Base-by-base conservation (phyloP, 768 basidiomycete genomes). In the Royoungia palumana region DNA sequence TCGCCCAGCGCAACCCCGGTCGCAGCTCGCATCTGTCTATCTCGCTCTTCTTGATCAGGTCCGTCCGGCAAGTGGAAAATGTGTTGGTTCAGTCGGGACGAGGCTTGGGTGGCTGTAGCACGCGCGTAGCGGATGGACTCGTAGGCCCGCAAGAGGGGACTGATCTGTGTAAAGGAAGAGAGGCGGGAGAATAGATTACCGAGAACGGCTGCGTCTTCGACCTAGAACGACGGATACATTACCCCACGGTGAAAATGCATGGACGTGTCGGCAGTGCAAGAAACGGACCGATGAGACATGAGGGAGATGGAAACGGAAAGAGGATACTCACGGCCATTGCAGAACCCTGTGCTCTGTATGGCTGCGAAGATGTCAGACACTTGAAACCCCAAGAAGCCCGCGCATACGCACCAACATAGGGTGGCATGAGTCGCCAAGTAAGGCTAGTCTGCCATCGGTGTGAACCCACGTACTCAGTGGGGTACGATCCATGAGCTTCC, bases 61-160 rank as follows among this genome's bases (percentile, higher is more conserved):
- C 81, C 81, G 46, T 83, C 83, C 0, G 69, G 67, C 0, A 81
- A 61, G 57, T 84, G 82, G 62, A 83, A 83, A 37, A 75, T 74
- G 34, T 68, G 51, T 51, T 79, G 77, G 57, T 82, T 82, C 25
- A 75, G 54, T 1, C 76, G 70, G 5, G 79, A 74, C 16, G 74
- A 70, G 0, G 59, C 58, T 54, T 85, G 82, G 1, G 78, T 79
- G 13, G 59, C 67, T 0, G 75, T 68, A 4, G 79, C 72, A 22
- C 83, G 79, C 6, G 65, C 54, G 28, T 75, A 71, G 2, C 82
- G 78, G 16, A 85, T 70, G 3, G 58, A 55, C 49, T 83, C 64
- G 55, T 83, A 85, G 0, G 77, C 81, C 10, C 64, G 65, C 11
- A 85, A 65, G 14, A 83, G 65, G 4, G 70, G 60, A 1, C 54